These are phyloP conservation scores for Quercus glauca DNA, from an alignment of 306 rosid genomes.

Conservation along the genomic window DNA sequence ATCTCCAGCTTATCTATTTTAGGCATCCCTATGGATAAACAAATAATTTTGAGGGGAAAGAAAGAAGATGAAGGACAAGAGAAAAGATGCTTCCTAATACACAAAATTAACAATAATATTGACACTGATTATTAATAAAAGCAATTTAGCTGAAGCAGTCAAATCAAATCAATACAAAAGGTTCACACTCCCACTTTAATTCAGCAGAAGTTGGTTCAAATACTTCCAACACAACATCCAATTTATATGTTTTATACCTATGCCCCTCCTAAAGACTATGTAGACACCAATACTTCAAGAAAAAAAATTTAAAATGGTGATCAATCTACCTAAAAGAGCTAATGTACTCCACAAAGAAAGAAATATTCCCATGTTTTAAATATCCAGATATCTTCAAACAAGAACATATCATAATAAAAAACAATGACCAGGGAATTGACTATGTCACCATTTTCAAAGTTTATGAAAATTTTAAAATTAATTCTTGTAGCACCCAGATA, in stretches of 20 bases:
- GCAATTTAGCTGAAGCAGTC: background rate
- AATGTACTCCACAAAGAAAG: background rate
- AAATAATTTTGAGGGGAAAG: background rate
- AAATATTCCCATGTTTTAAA: background rate
- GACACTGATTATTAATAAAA: background rate
- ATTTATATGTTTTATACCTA: background rate
- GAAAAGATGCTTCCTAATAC: slow-evolving; percentile 2
- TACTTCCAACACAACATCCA: background rate
- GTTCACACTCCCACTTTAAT: background rate
- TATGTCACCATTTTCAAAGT: background rate
- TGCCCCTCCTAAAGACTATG: background rate
- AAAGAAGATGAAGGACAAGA: background rate
- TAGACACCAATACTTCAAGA: background rate
- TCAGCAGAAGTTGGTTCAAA: background rate
- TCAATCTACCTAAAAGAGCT: background rate
- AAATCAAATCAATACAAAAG: background rate
- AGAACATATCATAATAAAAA: background rate
- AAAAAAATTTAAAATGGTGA: background rate
- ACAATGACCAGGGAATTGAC: background rate
- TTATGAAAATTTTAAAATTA: background rate
- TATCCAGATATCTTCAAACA: background rate
- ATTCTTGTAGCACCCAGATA: background rate
- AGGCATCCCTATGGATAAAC: slow-evolving; percentile 64
- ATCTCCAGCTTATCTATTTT: slow-evolving; percentile 91
- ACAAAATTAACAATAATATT: background rate